A percentile compares a stretch with the other conserved stretches of the same genome.
Conservation (phyloP, 1,139 yeast species). For the Arxiozyma heterogenica region DNA sequence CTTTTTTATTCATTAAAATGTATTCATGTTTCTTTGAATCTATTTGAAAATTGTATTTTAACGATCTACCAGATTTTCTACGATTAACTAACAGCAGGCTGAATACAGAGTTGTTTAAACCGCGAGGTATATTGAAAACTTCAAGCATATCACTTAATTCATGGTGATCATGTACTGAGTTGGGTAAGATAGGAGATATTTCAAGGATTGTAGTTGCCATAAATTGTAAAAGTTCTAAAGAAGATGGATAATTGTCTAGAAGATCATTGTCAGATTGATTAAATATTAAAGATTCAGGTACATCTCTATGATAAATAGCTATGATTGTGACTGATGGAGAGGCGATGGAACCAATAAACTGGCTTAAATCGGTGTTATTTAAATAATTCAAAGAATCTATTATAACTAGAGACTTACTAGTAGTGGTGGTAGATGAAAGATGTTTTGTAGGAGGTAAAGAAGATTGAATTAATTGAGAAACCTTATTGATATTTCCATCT, state of each 20-base stretch:
- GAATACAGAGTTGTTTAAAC: constrained; percentile 42
- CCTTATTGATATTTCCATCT: constrained; percentile 18
- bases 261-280: constrained; percentile 28
- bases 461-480: constrained; percentile 27
- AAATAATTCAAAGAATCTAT: constrained; percentile 66
- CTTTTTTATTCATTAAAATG: constrained; percentile 25
- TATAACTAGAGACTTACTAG: constrained; percentile 27
- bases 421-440: neutral
- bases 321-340: constrained; percentile 46
- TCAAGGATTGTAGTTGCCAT: constrained; percentile 68
- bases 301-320: constrained; percentile 48
- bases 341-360: constrained; percentile 47
- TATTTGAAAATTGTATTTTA: constrained; percentile 46
- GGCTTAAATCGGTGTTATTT: constrained; percentile 38
- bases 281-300: constrained; percentile 26
- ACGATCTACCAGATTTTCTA: constrained; percentile 76
- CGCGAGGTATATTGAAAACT: constrained; percentile 42
- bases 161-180: constrained; percentile 38
- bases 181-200: constrained; percentile 37
- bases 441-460: constrained; percentile 17
- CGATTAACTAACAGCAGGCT: constrained; percentile 51
- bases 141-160: constrained; percentile 37
- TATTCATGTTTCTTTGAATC: constrained; percentile 45
- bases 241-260: constrained; percentile 41
- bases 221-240: constrained; percentile 44